A percentile compares a stretch with the other conserved stretches of the same genome.
Conservation (phyloP, 441 rosid species). For the Gossypium aridum region DNA sequence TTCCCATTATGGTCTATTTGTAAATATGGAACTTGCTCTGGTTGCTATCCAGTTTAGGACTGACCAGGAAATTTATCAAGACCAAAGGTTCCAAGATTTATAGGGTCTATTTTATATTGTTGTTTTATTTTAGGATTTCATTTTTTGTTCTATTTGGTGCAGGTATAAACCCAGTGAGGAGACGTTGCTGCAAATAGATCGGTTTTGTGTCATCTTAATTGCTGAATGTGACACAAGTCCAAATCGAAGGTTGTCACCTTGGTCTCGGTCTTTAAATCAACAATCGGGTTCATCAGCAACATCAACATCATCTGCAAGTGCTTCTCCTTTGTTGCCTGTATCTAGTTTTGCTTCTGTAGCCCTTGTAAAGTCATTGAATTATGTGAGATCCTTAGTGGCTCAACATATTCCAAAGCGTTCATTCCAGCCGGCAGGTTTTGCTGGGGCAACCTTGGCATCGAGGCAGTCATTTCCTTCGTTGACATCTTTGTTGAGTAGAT, state of each 20-base stretch:
- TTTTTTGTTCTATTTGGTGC: conserved; percentile 23
- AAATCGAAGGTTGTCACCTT: conserved; percentile 43
- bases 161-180: conserved; percentile 98
- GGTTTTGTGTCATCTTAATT: conserved; percentile 72
- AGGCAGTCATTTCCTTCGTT: conserved; percentile 73
- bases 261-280: conserved; percentile 43
- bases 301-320: conserved; percentile 36
- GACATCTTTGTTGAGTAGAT: conserved; percentile 80
- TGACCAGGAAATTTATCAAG: conserved; percentile 5
- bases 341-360: conserved; percentile 81
- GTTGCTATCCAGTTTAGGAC: neutral
- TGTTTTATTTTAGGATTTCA: conserved; percentile 13
- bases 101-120: neutral
- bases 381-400: conserved; percentile 91
- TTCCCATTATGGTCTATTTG: neutral
- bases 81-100: neutral
- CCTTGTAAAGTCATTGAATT: conserved; percentile 89
- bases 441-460: conserved; percentile 73
- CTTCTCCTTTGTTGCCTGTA: conserved; percentile 67
- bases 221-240: conserved; percentile 68
- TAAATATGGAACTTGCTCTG: neutral
- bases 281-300: conserved; percentile 35
- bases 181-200: conserved; percentile 81
- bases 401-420: conserved; percentile 78
- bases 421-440: conserved; percentile 85